Evolutionary conservation across 306 rosid genomes (phyloP).

Genomic region (Quercus variabilis): DNA sequence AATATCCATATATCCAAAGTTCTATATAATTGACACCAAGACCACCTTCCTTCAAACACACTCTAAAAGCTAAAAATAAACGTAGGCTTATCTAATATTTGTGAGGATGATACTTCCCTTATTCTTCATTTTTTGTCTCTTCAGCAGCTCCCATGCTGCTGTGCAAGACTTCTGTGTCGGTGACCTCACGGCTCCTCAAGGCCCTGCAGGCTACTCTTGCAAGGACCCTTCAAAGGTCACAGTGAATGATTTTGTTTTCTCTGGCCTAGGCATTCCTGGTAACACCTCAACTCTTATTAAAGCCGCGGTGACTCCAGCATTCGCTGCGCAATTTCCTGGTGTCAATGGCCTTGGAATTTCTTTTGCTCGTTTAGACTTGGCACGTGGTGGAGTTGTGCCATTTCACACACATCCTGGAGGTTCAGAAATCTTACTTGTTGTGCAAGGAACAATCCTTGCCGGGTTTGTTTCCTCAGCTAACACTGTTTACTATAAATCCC

Average conservation of each 20-base stretch:
- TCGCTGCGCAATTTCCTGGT: constrained; percentile 59
- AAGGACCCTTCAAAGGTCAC: constrained; percentile 49
- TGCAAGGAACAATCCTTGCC: constrained; percentile 51
- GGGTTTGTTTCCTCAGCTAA: constrained; percentile 63
- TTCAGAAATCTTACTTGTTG: constrained; percentile 42
- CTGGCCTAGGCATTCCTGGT: constrained; percentile 48
- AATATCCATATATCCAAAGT: too few relatives aligned
- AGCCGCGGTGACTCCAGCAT: constrained; percentile 64
- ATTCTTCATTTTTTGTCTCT: constrained; percentile 31
- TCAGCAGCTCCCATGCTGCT: constrained; percentile 43
- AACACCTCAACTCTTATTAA: constrained; percentile 78
- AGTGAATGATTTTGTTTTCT: constrained; percentile 49
- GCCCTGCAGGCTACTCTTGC: constrained; percentile 76
- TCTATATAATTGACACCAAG: background rate
- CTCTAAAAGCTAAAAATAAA: too few relatives aligned
- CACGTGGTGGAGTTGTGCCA: constrained; percentile 56
- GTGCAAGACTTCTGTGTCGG: constrained; percentile 85
- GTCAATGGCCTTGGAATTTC: constrained; percentile 80
- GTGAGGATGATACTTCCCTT: constrained; percentile 37
- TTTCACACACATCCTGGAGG: constrained; percentile 83
- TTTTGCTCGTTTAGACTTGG: constrained; percentile 57
- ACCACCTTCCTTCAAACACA: constrained; percentile 16
- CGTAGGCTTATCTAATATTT: background rate
- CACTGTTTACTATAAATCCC: constrained; percentile 49
- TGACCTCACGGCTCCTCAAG: constrained; percentile 43